Evolutionary conservation across 805 yeast genomes (phyloP).

Genomic region (Nakazawaea holstii): DNA sequence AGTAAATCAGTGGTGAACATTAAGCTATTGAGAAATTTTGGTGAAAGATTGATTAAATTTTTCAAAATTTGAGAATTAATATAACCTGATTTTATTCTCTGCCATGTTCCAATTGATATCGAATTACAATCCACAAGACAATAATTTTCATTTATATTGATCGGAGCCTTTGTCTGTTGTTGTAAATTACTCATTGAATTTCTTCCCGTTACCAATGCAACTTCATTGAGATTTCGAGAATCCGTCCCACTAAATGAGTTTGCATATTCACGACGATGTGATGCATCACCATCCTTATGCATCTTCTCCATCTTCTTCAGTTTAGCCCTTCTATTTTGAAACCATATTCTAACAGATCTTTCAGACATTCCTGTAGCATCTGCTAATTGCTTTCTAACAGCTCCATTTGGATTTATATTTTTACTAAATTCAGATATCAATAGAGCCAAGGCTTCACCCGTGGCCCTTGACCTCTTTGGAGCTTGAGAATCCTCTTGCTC

Average conservation of each 20-base stretch:
- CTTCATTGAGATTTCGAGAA: slow-evolving; percentile 13
- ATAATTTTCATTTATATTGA: slow-evolving; percentile 59
- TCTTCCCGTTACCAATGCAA: slow-evolving; percentile 14
- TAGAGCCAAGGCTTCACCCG: slow-evolving; percentile 67
- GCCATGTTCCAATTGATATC: slow-evolving; percentile 77
- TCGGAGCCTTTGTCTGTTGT: slow-evolving; percentile 31
- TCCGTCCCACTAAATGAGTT: slow-evolving; percentile 13
- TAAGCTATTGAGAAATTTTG: slow-evolving; percentile 53
- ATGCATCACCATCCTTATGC: slow-evolving; percentile 19
- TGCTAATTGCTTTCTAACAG: slow-evolving; percentile 63
- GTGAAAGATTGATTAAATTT: slow-evolving; percentile 57
- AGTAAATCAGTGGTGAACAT: slow-evolving; percentile 69
- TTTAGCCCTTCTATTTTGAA: slow-evolving; percentile 83
- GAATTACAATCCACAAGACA: slow-evolving; percentile 64
- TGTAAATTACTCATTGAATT: slow-evolving; percentile 16
- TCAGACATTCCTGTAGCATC: slow-evolving; percentile 77
- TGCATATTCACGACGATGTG: slow-evolving; percentile 15
- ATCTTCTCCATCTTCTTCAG: slow-evolving; percentile 59
- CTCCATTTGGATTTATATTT: slow-evolving; percentile 74
- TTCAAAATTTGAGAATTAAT: slow-evolving; percentile 34
- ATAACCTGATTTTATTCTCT: slow-evolving; percentile 64
- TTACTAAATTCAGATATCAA: slow-evolving; percentile 63
- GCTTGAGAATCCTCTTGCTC: slow-evolving; percentile 9
- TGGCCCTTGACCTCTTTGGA: slow-evolving; percentile 29
- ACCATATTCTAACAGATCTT: slow-evolving; percentile 88